Percentiles rank a stretch among this genome's conserved stretches.
Evolutionary conservation across 805 yeast species (phyloP).

Genomic region (Pichia membranifaciens): DNA sequence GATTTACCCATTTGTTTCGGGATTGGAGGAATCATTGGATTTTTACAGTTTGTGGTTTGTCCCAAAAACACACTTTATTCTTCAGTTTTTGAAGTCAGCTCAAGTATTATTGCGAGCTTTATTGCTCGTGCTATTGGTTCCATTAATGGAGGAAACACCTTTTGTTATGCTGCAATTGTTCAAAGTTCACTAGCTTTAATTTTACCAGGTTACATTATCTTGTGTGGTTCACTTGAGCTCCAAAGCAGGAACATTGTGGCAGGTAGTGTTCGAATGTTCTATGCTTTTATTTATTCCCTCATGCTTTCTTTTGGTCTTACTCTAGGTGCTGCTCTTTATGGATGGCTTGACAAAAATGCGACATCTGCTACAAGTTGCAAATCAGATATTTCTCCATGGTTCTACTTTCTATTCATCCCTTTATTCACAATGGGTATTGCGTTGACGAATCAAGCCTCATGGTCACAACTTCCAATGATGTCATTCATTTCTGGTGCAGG

Average conservation of each 20-base stretch:
- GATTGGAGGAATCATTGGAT: constrained; percentile 78
- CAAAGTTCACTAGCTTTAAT: constrained; percentile 90
- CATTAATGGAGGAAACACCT: constrained; percentile 52
- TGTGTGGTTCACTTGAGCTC: constrained; percentile 86
- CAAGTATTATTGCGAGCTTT: constrained; percentile 83
- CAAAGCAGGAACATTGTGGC: constrained; percentile 89
- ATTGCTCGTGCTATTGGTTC: constrained; percentile 88
- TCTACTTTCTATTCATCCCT: constrained; percentile 73
- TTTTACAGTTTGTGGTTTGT: constrained; percentile 71
- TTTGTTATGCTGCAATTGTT: constrained; percentile 83
- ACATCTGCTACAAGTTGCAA: constrained; percentile 58
- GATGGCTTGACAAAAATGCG: constrained; percentile 85
- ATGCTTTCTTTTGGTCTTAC: constrained; percentile 93
- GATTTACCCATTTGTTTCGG: constrained; percentile 81
- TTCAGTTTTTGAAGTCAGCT: constrained; percentile 88
- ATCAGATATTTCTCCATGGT: constrained; percentile 49
- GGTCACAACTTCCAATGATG: constrained; percentile 83
- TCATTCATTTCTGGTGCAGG: constrained; percentile 69
- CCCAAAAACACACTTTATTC: constrained; percentile 79
- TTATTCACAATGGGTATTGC: constrained; percentile 54
- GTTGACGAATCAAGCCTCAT: constrained; percentile 77
- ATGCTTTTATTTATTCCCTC: constrained; percentile 87
- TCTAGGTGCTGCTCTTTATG: constrained; percentile 86
- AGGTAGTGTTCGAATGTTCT: constrained; percentile 94
- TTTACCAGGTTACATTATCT: constrained; percentile 88